Percentiles rank a stretch among this genome's conserved stretches.
Conservation (phyloP, 148 eudicot species). For the Dianthus caryophyllus region DNA sequence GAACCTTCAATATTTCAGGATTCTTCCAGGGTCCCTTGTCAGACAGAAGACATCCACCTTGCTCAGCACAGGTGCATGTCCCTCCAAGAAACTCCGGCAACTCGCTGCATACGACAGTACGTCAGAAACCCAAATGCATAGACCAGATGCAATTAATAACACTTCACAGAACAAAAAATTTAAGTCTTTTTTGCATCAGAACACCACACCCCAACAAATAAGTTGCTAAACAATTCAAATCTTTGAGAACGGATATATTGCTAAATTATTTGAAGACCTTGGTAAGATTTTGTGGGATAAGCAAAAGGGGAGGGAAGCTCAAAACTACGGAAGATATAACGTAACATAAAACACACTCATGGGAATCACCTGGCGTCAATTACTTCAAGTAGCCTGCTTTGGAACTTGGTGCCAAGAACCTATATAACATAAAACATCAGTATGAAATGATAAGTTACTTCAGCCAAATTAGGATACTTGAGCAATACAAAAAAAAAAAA, state of each 20-base stretch:
- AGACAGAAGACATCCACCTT: constrained; percentile 82
- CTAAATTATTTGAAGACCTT: not conserved
- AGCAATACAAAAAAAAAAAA: not conserved
- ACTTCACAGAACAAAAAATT: not conserved
- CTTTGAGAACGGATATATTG: not conserved
- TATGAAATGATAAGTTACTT: not conserved
- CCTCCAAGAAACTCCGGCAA: constrained; percentile 93
- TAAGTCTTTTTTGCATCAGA: not conserved
- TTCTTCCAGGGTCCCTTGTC: constrained; percentile 97
- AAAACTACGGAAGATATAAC: not conserved
- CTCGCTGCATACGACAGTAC: constrained; percentile 44
- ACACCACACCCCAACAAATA: not conserved
- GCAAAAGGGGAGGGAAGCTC: not conserved
- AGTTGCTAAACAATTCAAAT: not conserved
- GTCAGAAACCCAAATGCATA: not conserved
- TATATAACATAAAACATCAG: constrained; percentile 28
- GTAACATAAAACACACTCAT: not conserved
- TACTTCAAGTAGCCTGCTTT: constrained; percentile 80
- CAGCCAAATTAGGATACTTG: not conserved
- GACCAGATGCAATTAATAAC: not conserved
- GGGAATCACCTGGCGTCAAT: constrained; percentile 71
- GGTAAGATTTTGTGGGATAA: not conserved
- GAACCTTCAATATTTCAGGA: constrained; percentile 79
- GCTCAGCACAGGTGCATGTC: constrained; percentile 71
- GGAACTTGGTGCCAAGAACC: constrained; percentile 95